Conservation (phyloP, 1,139 yeast genomes). For the Yamadazyma blattariae region DNA sequence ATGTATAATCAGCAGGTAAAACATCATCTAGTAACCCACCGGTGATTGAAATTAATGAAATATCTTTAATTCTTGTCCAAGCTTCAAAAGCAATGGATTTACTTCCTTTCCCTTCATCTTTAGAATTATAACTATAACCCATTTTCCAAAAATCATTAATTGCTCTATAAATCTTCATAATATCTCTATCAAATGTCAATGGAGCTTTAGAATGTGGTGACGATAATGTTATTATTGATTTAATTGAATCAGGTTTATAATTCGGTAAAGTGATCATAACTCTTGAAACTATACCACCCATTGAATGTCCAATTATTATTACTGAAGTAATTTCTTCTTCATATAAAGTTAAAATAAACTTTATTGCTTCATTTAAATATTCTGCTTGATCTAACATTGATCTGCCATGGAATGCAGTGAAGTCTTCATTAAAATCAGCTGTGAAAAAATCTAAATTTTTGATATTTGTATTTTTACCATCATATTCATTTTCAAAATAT, state of each 20-base stretch:
- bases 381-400: conserved; percentile 94
- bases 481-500: conserved; percentile 33
- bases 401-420: conserved; percentile 94
- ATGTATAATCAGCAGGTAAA: conserved; percentile 91
- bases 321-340: conserved; percentile 49
- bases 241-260: conserved; percentile 67
- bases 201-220: conserved; percentile 96
- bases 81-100: conserved; percentile 28
- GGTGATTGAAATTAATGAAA: conserved; percentile 71
- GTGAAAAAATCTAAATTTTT: conserved; percentile 67
- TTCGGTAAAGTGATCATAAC: conserved; percentile 78
- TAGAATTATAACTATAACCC: conserved; percentile 12
- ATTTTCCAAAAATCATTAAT: conserved; percentile 73
- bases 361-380: conserved; percentile 83
- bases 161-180: conserved; percentile 68
- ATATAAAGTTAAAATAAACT: conserved; percentile 71
- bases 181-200: conserved; percentile 90
- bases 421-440: conserved; percentile 93
- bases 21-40: conserved; percentile 86
- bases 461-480: conserved; percentile 19
- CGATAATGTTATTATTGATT: conserved; percentile 82
- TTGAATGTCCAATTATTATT: conserved; percentile 84
- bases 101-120: too few species aligned
- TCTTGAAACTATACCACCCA: conserved; percentile 95
- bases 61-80: conserved; percentile 37